Percentiles rank a stretch among this genome's conserved stretches.
Conservation (phyloP, 2,329 filamentous ascomycete species). For the Geosmithia morbida region DNA sequence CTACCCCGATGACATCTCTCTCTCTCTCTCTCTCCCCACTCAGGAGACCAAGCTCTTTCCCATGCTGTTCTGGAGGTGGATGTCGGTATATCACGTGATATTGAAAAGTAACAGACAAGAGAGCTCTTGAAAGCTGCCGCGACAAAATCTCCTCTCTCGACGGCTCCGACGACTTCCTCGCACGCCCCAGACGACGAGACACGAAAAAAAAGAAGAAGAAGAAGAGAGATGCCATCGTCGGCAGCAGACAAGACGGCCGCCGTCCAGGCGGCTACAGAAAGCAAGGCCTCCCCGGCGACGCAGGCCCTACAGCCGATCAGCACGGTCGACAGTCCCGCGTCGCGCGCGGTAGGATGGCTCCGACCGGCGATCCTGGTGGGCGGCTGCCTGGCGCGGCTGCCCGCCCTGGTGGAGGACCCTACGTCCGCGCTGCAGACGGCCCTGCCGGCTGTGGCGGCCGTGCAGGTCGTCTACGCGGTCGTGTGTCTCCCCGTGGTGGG, state of each 20-base stretch:
- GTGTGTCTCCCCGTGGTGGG: constrained; percentile 50
- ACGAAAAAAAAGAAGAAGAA: no score
- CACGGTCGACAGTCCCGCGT: constrained; percentile 19
- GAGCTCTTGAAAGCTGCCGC: no score
- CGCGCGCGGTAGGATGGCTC: constrained; percentile 42
- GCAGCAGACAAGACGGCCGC: not conserved
- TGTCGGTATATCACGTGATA: no score
- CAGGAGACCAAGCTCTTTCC: no score
- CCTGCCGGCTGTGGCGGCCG: constrained; percentile 44
- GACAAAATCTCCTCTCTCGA: no score
- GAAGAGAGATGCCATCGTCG: constrained; percentile 9
- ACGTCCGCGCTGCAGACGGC: constrained; percentile 45
- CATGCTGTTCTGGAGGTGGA: no score
- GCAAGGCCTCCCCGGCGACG: constrained; percentile 12
- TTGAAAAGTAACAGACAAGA: no score
- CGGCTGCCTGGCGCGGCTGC: constrained; percentile 49
- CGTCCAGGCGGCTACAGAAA: not conserved
- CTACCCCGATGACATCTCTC: no score
- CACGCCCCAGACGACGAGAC: no score
- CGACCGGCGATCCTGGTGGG: constrained; percentile 56
- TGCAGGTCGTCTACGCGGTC: constrained; percentile 51
- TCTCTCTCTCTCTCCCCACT: no score
- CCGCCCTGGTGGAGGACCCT: constrained; percentile 54
- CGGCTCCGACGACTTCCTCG: no score
- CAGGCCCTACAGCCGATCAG: constrained; percentile 20